Evolutionary conservation across 2,329 filamentous ascomycete species (phyloP), one percentile per base, ranked within the genome.

Genomic region (Curvularia sp.): DNA sequence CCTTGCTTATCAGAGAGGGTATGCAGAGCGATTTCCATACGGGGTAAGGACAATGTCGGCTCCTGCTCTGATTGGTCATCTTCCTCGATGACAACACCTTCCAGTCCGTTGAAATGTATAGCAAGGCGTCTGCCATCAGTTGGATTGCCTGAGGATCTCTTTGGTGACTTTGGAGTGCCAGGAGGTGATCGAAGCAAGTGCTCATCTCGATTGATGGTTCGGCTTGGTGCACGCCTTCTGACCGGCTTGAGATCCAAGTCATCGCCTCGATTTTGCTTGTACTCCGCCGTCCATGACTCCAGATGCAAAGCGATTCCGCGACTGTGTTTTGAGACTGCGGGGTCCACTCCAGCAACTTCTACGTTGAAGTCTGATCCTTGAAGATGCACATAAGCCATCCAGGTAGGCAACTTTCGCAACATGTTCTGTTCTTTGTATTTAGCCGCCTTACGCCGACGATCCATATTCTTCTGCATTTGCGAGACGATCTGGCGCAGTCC

Each of bases 401-500:
- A 99, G 2, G 86, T 77, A 0, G 95, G 96, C 60, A 97, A 78
- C 21, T 85, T 87, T 51, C 95, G 87, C 34, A 99, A 74, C 61
- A 96, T 87, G 42, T 70, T 77, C 81, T 82, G 49, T 85, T 84
- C 57, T 41, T 68, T 69, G 18, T 65, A 66, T 80, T 83, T n/a
- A 80, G 79, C 38, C 74, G 74, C 3, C 75, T 65, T 66, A 9
- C 66, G 66, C 32, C 69, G 67, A 18, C 63, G 63, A 10, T 63
- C 76, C 36, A 84, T 66, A 21, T 74, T 71, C 32, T 70, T 87
- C 43, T 89, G 87, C 51, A 97, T 83, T 71, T 98, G 93, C 41
- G 88, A 87, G 13, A 97, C 87, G 61, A 99, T 97, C 74, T 98
- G 92, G 23, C 91, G 91, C 30, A 99, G 83, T 21, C 95, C 96